Base-by-base conservation (phyloP, 2,329 filamentous ascomycete species). In the Coniochaeta ligniaria region DNA sequence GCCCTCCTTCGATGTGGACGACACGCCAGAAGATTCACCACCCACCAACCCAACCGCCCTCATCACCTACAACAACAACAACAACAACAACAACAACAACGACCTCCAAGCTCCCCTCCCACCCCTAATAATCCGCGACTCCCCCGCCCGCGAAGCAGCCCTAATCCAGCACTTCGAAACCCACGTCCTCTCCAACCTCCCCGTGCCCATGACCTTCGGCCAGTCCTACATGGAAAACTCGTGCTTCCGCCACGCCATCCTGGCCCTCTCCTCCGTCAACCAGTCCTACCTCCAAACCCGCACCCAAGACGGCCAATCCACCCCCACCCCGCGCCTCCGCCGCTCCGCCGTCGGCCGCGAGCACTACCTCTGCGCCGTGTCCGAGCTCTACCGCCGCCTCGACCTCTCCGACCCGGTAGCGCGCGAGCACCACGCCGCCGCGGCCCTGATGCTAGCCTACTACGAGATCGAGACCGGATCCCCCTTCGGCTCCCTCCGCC, bases 391-490 rank as follows among this genome's bases (percentile, higher is more conserved):
- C 35, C 54, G 35, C 20, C 31, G 20, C 31, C 54, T 57, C 20
- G 54, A 57, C 54, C 35, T 38, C 17, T 57, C 54, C 11, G 54
- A 57, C 26, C 54, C 54, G 17, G 20, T 26, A 2, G 20, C 54
- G 17, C 20, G 20, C 20, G 35, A 57, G 26, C 54, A 57, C 17
- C 54, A 57, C 35, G 54, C 54, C 35, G 54, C 54, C 31, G 54
- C 54, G 11, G 54, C 54, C 35, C 54, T 57, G 9, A 57, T 57
- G 54, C 35, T 57, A 9, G 54, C 54, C 31, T 57, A 57, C 54
- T 57, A 57, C 54, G 54, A 57, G 54, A 57, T 57, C 28, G 54
- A 57, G 35, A 57, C 54, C 16, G 54, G 54, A 2, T 57, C 54
- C 9, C 28, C 31, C 31, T 57, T 57, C 35, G 54, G 31, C n/a